phyloP scores from a whole-genome alignment of 768 basidiomycete species.

The Auriscalpium vulgare region DNA sequence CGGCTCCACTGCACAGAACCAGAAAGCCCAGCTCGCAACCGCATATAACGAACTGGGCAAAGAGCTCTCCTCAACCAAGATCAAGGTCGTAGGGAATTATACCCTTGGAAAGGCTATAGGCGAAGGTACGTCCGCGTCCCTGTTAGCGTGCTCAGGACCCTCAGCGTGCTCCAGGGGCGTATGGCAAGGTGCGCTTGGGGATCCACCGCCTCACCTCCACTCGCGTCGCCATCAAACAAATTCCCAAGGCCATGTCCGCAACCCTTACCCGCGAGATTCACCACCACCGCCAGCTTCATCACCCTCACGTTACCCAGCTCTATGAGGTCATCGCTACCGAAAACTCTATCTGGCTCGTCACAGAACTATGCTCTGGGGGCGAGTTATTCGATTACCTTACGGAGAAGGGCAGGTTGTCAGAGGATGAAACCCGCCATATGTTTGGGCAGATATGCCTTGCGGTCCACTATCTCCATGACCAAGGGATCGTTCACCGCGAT shows the following conservation, averaged over 20 bases:
- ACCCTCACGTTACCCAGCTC: conserved; percentile 91
- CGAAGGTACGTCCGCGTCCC: conserved; percentile 55
- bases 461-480: conserved; percentile 85
- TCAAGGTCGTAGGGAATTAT: conserved; percentile 91
- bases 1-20: conserved; percentile 39
- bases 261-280: conserved; percentile 95
- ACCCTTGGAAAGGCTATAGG: conserved; percentile 91
- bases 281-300: conserved; percentile 94
- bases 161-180: conserved; percentile 55
- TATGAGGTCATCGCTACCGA: conserved; percentile 99
- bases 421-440: conserved; percentile 77
- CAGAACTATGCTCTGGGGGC: conserved; percentile 93
- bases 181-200: conserved; percentile 92
- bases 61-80: conserved; percentile 85
- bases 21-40: conserved; percentile 83
- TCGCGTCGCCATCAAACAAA: conserved; percentile 95
- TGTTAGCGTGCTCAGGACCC: not conserved
- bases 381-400: conserved; percentile 98
- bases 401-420: conserved; percentile 82
- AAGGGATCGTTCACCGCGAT: conserved; percentile 93
- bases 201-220: conserved; percentile 88
- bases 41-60: conserved; percentile 97
- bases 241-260: conserved; percentile 88
- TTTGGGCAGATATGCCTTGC: conserved; percentile 96
- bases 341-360: conserved; percentile 91